These are phyloP conservation scores for Angophora floribunda DNA, from an alignment of 345 rosid species.

Conservation along the genomic window DNA sequence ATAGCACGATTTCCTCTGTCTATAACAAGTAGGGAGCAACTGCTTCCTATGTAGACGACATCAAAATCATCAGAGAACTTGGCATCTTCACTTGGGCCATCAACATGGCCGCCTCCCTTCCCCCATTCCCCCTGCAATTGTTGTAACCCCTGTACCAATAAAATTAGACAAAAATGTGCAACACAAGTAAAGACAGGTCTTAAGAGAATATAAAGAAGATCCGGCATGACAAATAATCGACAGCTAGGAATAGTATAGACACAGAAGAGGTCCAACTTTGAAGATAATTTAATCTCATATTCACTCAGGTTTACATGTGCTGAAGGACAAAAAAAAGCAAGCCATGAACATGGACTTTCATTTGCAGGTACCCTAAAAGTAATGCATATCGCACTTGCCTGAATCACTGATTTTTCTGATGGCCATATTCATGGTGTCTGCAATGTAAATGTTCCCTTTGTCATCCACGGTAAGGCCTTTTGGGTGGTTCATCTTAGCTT, in stretches of 20 bases:
- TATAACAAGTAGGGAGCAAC: conserved; percentile 90
- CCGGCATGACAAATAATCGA: neutral
- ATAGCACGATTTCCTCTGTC: conserved; percentile 94
- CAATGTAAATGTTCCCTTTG: conserved; percentile 83
- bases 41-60: conserved; percentile 91
- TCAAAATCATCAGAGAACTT: conserved; percentile 94
- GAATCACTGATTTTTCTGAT: conserved; percentile 85
- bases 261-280: neutral
- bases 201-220: neutral
- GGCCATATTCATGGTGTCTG: conserved; percentile 85
- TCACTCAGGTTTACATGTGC: neutral
- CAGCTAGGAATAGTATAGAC: neutral
- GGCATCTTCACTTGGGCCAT: conserved; percentile 99
- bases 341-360: neutral
- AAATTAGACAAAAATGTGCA: neutral
- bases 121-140: conserved; percentile 94
- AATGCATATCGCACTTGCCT: conserved; percentile 26
- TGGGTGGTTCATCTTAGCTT: conserved; percentile 86
- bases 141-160: conserved; percentile 65
- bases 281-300: neutral
- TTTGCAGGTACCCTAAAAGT: neutral
- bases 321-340: neutral
- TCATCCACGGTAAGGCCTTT: conserved; percentile 88
- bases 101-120: conserved; percentile 80
- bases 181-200: neutral